Conservation (phyloP, 139 green algal species). For the Chlamydomonas applanata region DNA sequence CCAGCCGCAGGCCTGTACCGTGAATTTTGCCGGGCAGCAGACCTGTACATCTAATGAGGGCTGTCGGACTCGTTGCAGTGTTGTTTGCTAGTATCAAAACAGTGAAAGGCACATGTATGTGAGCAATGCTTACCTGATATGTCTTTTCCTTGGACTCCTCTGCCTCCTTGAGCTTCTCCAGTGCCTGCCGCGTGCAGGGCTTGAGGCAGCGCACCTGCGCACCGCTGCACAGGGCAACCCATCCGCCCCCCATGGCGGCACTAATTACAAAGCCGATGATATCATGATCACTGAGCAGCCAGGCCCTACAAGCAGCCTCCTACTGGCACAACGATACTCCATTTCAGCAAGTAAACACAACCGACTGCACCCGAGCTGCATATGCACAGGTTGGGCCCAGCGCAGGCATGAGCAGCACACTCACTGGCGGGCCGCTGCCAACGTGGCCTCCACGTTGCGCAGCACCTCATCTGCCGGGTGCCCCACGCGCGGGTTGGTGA, state of each 20-base stretch:
- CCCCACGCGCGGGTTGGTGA: slow-evolving; percentile 46
- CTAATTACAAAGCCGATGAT: too few species aligned
- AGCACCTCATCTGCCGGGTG: slow-evolving; percentile 17
- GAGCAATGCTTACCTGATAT: slow-evolving; percentile 42
- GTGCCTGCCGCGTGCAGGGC: slow-evolving; percentile 8
- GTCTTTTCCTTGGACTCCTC: slow-evolving; percentile 80
- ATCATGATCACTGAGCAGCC: too few species aligned
- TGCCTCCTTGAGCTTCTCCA: slow-evolving; percentile 65
- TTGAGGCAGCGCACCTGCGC: slow-evolving; percentile 41
- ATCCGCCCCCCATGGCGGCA: too few species aligned
- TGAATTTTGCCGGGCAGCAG: too few species aligned
- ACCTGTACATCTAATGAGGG: too few species aligned
- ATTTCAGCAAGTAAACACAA: neutral
- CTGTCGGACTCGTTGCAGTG: too few species aligned
- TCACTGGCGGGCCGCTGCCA: slow-evolving; percentile 24
- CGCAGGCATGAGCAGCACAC: neutral
- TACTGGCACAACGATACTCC: too few species aligned
- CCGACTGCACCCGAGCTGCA: neutral
- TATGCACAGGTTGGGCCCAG: neutral
- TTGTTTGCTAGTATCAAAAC: too few species aligned
- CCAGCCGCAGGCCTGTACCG: neutral
- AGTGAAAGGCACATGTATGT: neutral
- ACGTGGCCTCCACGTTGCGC: slow-evolving; percentile 10
- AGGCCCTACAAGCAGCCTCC: too few species aligned
- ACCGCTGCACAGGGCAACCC: slow-evolving; percentile 18